Percentiles rank a stretch among this genome's conserved stretches.
Evolutionary conservation across 1,284 basidiomycete genomes (phyloP).

Genomic region (Pseudozyma hubeiensis): DNA sequence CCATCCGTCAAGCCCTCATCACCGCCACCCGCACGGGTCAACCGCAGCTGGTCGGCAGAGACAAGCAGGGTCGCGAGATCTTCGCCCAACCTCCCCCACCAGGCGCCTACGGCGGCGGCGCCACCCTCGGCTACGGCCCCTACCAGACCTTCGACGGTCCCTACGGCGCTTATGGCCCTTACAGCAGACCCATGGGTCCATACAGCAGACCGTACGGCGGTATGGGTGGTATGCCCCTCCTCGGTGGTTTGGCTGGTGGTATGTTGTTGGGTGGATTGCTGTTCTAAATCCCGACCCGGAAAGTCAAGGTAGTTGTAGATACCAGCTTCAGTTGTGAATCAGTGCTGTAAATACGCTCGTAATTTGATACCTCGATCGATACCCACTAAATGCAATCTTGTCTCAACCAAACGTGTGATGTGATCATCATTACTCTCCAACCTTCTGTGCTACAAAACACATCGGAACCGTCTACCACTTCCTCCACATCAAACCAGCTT

Average conservation of each 20-base stretch:
- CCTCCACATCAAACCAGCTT: conserved; percentile 33
- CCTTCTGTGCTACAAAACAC: no score
- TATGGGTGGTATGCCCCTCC: conserved; percentile 27
- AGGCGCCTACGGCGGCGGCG: conserved; percentile 35
- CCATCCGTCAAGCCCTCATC: conserved; percentile 36
- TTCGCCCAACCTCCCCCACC: conserved; percentile 54
- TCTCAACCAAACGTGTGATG: neutral
- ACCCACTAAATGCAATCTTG: neutral
- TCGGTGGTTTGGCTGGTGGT: conserved; percentile 48
- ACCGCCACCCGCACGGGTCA: conserved; percentile 47
- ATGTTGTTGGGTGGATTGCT: conserved; percentile 51
- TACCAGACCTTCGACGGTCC: conserved; percentile 49
- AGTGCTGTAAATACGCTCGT: neutral
- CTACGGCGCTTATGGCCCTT: conserved; percentile 37
- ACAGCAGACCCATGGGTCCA: conserved; percentile 37
- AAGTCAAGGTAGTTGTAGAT: neutral
- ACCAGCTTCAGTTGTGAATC: neutral
- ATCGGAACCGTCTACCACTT: neutral
- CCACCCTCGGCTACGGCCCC: conserved; percentile 45
- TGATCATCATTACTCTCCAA: neutral
- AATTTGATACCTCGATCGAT: neutral
- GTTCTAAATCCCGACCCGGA: conserved; percentile 20
- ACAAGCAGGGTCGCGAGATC: conserved; percentile 48
- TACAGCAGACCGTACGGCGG: conserved; percentile 33
- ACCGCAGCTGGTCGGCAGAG: conserved; percentile 47